Percentiles rank a stretch among this genome's conserved stretches.
Conservation (phyloP, 208 protist genomes). For the Leishmania lainsoni region DNA sequence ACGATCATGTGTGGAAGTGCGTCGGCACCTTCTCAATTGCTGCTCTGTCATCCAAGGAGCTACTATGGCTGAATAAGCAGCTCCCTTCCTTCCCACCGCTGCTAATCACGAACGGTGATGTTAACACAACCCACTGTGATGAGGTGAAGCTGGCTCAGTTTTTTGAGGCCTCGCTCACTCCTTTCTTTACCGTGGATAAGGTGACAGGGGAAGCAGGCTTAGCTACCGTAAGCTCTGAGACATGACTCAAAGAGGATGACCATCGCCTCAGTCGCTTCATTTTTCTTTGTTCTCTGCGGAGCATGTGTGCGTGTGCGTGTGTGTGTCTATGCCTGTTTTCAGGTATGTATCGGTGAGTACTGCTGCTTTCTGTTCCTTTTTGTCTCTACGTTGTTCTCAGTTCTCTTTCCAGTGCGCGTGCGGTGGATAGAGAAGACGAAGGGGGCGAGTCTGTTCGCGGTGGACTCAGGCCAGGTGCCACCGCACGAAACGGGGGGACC, state of each 20-base stretch:
- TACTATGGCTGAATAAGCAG: slow-evolving; percentile 75
- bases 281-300: too few relatives aligned
- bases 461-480: neutral
- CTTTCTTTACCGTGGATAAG: slow-evolving; percentile 41
- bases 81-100: slow-evolving; percentile 46
- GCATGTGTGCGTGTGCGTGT: neutral
- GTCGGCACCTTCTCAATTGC: slow-evolving; percentile 43
- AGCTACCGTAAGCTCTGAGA: neutral
- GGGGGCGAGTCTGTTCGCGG: neutral
- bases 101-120: slow-evolving; percentile 48
- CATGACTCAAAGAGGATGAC: neutral
- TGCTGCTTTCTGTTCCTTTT: neutral
- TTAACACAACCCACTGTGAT: slow-evolving; percentile 37
- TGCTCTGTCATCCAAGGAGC: slow-evolving; percentile 43
- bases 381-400: neutral
- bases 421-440: neutral
- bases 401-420: neutral
- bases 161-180: slow-evolving; percentile 36
- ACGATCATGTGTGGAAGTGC: slow-evolving; percentile 32
- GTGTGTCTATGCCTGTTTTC: neutral
- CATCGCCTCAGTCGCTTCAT: neutral
- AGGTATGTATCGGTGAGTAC: too few relatives aligned
- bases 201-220: neutral
- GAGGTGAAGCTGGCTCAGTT: slow-evolving; percentile 25
- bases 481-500: neutral